Conservation (phyloP, 1,139 yeast genomes). For the Magnusiomyces magnusii region DNA sequence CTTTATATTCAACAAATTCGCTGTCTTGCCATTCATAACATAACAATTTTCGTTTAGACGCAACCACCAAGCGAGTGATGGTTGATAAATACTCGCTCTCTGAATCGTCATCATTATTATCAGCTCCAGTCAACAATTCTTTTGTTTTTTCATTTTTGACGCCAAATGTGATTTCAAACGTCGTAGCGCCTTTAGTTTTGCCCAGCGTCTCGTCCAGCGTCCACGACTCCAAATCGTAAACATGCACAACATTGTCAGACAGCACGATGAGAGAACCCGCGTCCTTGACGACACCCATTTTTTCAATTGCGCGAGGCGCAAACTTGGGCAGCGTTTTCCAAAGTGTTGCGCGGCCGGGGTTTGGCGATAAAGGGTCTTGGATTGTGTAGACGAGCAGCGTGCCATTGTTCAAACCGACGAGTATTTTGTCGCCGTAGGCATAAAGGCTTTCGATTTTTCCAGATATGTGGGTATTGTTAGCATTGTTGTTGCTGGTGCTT, state of each 20-base stretch:
- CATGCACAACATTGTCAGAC: slow-evolving; percentile 30
- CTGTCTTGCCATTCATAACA: slow-evolving; percentile 36
- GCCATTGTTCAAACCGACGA: slow-evolving; percentile 26
- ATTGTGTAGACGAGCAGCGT: slow-evolving; percentile 22
- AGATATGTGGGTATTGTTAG: neutral
- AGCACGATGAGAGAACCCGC: slow-evolving; percentile 34
- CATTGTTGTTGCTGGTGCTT: neutral
- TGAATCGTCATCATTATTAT: neutral
- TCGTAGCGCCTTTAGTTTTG: slow-evolving; percentile 34
- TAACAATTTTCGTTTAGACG: slow-evolving; percentile 31
- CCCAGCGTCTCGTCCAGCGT: slow-evolving; percentile 30
- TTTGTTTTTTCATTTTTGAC: slow-evolving; percentile 10
- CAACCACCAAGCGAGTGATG: slow-evolving; percentile 34
- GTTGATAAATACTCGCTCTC: slow-evolving; percentile 2
- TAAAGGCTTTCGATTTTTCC: slow-evolving; percentile 7
- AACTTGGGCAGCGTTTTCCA: slow-evolving; percentile 17
- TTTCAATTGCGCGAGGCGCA: slow-evolving; percentile 25
- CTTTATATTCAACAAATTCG: slow-evolving; percentile 29
- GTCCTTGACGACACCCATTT: slow-evolving; percentile 32
- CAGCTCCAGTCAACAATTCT: neutral
- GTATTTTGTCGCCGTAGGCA: slow-evolving; percentile 25
- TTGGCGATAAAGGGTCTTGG: slow-evolving; percentile 20
- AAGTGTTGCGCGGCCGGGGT: slow-evolving; percentile 16
- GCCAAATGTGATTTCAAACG: slow-evolving; percentile 28
- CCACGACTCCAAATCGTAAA: slow-evolving; percentile 32